phyloP scores from a whole-genome alignment of 2,329 filamentous ascomycete species.

The Cladosporium sp. region DNA sequence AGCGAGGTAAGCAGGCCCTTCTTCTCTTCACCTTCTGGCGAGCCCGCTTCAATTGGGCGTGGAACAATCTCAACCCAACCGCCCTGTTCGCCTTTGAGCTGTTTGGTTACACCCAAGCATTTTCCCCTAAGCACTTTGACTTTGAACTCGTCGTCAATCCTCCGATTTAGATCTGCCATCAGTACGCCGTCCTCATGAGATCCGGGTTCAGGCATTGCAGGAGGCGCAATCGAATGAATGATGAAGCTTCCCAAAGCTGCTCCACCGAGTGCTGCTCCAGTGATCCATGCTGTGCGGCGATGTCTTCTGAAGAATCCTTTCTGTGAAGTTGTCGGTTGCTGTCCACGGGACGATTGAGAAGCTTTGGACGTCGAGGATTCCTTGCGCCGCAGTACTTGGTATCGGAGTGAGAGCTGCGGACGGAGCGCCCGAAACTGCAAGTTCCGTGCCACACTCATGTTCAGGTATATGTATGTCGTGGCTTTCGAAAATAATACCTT shows the following conservation, averaged over 20 bases:
- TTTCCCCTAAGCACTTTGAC: constrained; percentile 46
- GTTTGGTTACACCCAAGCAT: constrained; percentile 31
- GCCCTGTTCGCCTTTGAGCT: constrained; percentile 27
- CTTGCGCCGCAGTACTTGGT: constrained; percentile 18
- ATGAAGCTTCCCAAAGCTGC: constrained; percentile 41
- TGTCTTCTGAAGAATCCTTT: constrained; percentile 10
- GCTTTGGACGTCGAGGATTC: constrained; percentile 7
- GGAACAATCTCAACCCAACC: constrained; percentile 32
- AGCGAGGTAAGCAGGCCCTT: constrained; percentile 28
- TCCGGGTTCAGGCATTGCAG: constrained; percentile 37
- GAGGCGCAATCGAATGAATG: constrained; percentile 42
- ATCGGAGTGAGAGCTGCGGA: constrained; percentile 25
- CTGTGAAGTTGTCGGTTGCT: background rate
- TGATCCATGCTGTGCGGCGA: constrained; percentile 20
- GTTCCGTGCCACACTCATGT: constrained; percentile 12
- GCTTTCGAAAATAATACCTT: background rate
- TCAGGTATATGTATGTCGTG: background rate
- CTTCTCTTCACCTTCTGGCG: constrained; percentile 7
- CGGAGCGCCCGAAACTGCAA: constrained; percentile 16
- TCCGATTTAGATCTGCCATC: constrained; percentile 38
- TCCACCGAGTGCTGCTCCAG: constrained; percentile 34
- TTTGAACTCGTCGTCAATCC: constrained; percentile 45
- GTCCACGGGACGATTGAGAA: constrained; percentile 8
- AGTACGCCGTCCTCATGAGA: constrained; percentile 41
- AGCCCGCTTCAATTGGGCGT: constrained; percentile 9